Conservation (phyloP, 768 basidiomycete genomes). For the Clavulina sp. region DNA sequence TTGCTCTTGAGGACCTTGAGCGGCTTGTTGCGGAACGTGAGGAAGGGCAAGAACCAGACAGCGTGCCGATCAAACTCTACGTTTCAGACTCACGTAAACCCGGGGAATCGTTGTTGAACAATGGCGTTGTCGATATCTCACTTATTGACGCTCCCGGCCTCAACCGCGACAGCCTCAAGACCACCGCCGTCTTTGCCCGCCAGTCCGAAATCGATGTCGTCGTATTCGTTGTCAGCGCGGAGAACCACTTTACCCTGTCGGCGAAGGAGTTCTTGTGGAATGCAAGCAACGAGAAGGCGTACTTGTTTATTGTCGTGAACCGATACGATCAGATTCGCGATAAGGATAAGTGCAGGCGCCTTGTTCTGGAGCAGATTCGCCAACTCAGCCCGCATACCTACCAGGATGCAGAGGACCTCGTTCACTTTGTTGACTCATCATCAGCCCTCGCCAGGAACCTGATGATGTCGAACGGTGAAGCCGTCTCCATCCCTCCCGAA, state of each 20-base stretch:
- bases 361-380: slow-evolving; percentile 87
- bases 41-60: slow-evolving; percentile 13
- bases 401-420: slow-evolving; percentile 80
- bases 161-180: slow-evolving; percentile 87
- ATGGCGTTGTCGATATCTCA: slow-evolving; percentile 91
- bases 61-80: slow-evolving; percentile 75
- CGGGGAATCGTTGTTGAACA: slow-evolving; percentile 75
- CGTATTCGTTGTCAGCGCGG: slow-evolving; percentile 93
- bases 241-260: slow-evolving; percentile 95
- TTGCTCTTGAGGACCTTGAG: slow-evolving; percentile 53
- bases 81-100: slow-evolving; percentile 64
- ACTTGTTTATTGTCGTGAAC: slow-evolving; percentile 97
- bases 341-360: slow-evolving; percentile 78
- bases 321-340: slow-evolving; percentile 91
- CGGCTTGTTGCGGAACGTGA: slow-evolving; percentile 38
- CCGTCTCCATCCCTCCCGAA: no score
- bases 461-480: slow-evolving; percentile 39
- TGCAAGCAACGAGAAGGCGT: slow-evolving; percentile 93
- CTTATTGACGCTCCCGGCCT: slow-evolving; percentile 97
- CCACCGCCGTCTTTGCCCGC: slow-evolving; percentile 85
- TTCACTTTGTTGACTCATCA: slow-evolving; percentile 95
- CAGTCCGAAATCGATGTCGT: slow-evolving; percentile 98
- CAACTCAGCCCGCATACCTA: slow-evolving; percentile 82
- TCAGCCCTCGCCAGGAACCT: slow-evolving; percentile 27
- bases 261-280: slow-evolving; percentile 86